Evolutionary conservation across 768 basidiomycete species (phyloP).

Genomic region (Trametes elegans): DNA sequence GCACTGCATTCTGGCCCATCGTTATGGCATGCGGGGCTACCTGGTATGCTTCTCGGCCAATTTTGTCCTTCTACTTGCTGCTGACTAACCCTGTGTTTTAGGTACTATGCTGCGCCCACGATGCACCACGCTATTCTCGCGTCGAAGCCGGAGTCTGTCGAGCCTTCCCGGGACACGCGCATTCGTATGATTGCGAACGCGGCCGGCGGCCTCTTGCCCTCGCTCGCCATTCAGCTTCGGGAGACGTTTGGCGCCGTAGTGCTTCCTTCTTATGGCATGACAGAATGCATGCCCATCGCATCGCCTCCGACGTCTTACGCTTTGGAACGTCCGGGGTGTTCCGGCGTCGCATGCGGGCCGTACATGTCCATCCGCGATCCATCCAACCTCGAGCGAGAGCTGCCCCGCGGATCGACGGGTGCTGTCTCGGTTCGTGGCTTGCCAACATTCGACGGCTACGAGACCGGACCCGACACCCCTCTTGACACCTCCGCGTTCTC

Average conservation of each 20-base stretch:
- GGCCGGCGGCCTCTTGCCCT: slow-evolving; percentile 53
- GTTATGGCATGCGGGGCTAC: slow-evolving; percentile 39
- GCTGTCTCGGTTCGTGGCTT: slow-evolving; percentile 55
- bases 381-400: slow-evolving; percentile 34
- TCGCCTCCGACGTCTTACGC: slow-evolving; percentile 43
- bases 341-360: slow-evolving; percentile 48
- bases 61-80: neutral
- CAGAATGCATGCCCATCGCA: slow-evolving; percentile 53
- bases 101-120: slow-evolving; percentile 52
- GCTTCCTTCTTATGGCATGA: slow-evolving; percentile 61
- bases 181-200: slow-evolving; percentile 50
- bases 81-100: slow-evolving; percentile 18
- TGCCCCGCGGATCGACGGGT: slow-evolving; percentile 42
- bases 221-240: slow-evolving; percentile 48
- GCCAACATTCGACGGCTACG: slow-evolving; percentile 53
- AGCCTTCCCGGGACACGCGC: slow-evolving; percentile 34
- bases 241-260: slow-evolving; percentile 50
- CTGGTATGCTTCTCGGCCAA: slow-evolving; percentile 49
- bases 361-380: slow-evolving; percentile 44
- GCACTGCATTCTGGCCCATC: slow-evolving; percentile 41
- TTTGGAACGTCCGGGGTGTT: slow-evolving; percentile 48
- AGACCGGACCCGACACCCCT: slow-evolving; percentile 40
- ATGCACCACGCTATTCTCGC: slow-evolving; percentile 49
- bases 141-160: slow-evolving; percentile 34
- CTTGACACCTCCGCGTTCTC: slow-evolving; percentile 49